Percentiles rank a stretch among this genome's conserved stretches.
These are phyloP conservation scores for Globisporangium viniferum DNA, from an alignment of 352 stramenopile species.

Conservation along the genomic window DNA sequence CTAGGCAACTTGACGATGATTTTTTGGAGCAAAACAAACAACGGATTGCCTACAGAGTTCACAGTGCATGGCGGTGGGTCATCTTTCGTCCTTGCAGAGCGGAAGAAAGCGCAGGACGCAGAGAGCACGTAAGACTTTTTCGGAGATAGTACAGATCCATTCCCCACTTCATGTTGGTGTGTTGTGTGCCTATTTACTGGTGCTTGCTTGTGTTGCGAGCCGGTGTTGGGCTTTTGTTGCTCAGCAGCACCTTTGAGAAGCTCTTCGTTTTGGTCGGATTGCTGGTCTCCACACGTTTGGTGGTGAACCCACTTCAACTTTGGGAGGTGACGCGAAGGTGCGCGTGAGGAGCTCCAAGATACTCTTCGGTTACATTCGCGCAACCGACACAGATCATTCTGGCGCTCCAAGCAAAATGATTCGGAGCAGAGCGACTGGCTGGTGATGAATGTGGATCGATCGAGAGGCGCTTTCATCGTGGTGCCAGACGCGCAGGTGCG, in stretches of 20 bases:
- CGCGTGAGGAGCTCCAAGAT: neutral
- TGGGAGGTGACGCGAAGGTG: conserved; percentile 2
- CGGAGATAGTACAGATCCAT: neutral
- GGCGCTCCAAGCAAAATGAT: neutral
- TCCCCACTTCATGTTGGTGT: neutral
- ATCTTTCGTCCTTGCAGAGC: neutral
- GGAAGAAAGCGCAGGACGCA: neutral
- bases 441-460: neutral
- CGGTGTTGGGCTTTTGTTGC: neutral
- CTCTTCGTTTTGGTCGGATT: neutral
- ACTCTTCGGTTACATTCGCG: neutral
- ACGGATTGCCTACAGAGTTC: neutral
- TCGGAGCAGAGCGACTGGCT: neutral
- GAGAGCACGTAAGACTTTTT: neutral
- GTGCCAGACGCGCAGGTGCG: neutral
- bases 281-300: neutral
- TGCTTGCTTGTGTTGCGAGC: neutral
- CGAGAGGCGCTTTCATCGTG: neutral
- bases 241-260: neutral
- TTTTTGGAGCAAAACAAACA: conserved; percentile 7
- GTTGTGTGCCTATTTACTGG: neutral
- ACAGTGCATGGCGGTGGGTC: neutral
- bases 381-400: conserved; percentile 6
- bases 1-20: conserved; percentile 6
- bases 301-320: conserved; percentile 8